Evolutionary conservation across 345 rosid species (phyloP), one percentile per base, ranked within the genome.

Genomic region (Erodium maritimum): DNA sequence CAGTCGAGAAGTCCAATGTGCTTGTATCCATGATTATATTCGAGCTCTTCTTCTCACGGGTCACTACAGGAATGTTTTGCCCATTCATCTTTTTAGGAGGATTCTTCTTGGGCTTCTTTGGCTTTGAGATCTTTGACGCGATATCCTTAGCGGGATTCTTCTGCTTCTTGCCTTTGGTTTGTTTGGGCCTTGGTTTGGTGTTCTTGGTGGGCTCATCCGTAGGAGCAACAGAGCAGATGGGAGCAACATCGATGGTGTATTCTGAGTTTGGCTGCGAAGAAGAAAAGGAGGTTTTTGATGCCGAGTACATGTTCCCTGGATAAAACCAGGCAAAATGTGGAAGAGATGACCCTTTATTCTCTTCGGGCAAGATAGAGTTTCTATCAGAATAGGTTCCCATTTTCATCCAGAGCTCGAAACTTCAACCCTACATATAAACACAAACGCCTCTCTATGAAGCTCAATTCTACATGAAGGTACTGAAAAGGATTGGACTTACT

Each of bases 11-110:
- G 72, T 83, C 82, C 17, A 73, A 66, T 65, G 74, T 73, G 22
- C 69, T 59, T 61, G 53, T 65, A 46, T 70, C 75, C 12, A 77
- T 61, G 59, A 73, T 69, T 20, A 72, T 71, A 56, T 74, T 55
- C n/a, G 70, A 75, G 64, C 76, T 70, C 66, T 73, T 86, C 62
- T 68, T 83, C 65, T 77, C 80, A 0, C 77, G 82, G 57, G 55
- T 81, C 25, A 68, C 69, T 71, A 65, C 84, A 0, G 79, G 82
- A 54, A 66, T 50, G 67, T 45, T 61, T 1, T 59, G 66, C 63
- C 60, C 70, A 50, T 73, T 77, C 12, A 65, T 55, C 63, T 74
- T 79, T 23, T 65, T 62, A 19, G 67, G 51, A 46, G 73, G 67
- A 50, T 63, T 78, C 77, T 73, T 79, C 22, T 50, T 74, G 33